These are phyloP conservation scores for Tuber umbilicatum DNA, from an alignment of 495 filamentous ascomycete genomes.

Conservation along the genomic window DNA sequence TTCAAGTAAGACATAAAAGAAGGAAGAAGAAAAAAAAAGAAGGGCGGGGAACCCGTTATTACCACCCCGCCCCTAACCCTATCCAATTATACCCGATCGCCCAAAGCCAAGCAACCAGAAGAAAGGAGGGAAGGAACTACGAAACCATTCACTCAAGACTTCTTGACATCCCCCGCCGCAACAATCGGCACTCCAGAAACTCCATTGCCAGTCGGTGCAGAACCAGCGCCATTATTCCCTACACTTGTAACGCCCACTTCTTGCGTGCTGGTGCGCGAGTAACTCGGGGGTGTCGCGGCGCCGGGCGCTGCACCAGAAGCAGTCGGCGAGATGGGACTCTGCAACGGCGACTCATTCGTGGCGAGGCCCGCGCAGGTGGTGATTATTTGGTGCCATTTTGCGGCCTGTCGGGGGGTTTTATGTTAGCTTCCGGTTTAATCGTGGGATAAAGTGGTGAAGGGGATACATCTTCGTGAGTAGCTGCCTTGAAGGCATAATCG, in stretches of 20 bases:
- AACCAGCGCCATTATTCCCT: background rate
- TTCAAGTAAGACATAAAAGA: background rate
- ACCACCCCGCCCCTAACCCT: background rate
- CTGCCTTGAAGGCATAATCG: conserved; percentile 58
- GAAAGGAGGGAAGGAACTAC: background rate
- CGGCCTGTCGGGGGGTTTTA: conserved; percentile 13
- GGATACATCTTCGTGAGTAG: conserved; percentile 20
- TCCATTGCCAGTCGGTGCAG: background rate
- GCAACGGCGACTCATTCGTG: conserved; percentile 31
- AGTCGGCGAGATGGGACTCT: conserved; percentile 26
- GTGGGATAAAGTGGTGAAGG: background rate
- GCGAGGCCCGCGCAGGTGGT: conserved; percentile 31
- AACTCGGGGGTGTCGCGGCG: conserved; percentile 21
- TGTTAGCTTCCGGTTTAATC: background rate
- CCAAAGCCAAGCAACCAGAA: background rate
- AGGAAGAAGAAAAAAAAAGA: background rate
- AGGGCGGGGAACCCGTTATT: background rate
- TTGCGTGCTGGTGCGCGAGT: conserved; percentile 25
- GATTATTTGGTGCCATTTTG: conserved; percentile 34
- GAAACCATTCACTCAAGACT: background rate
- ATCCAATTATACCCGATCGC: background rate
- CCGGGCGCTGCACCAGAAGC: conserved; percentile 7
- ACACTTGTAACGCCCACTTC: conserved; percentile 11
- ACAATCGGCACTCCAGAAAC: background rate
- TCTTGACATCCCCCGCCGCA: background rate